A percentile compares a stretch with the other conserved stretches of the same genome.
phyloP scores from a whole-genome alignment of 2,329 filamentous ascomycete genomes.

The Nothophoma quercina region DNA sequence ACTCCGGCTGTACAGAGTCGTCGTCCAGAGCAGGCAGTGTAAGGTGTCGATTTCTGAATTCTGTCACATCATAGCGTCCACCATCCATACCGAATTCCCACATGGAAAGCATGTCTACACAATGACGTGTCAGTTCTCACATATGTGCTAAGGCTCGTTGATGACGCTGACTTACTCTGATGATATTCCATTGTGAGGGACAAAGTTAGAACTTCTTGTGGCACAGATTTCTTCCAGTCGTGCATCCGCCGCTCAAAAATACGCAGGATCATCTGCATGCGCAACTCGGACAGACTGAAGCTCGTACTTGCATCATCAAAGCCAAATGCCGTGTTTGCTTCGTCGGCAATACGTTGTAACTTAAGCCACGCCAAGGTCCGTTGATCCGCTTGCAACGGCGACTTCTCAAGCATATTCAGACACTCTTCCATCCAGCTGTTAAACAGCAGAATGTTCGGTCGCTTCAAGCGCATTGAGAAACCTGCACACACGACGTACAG shows the following conservation, averaged over 20 bases:
- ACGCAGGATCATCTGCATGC: conserved; percentile 45
- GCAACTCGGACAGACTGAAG: conserved; percentile 46
- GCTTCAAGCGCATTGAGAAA: conserved; percentile 43
- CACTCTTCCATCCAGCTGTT: conserved; percentile 51
- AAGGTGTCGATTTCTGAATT: conserved; percentile 44
- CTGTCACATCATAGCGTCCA: conserved; percentile 45
- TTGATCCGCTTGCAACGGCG: conserved; percentile 40
- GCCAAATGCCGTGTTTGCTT: conserved; percentile 47
- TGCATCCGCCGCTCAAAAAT: conserved; percentile 48
- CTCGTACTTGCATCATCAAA: conserved; percentile 50
- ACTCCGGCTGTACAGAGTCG: conserved; percentile 43
- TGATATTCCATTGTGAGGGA: conserved; percentile 41
- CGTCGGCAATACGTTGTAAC: conserved; percentile 47
- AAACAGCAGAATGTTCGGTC: conserved; percentile 44
- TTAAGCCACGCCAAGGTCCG: conserved; percentile 41
- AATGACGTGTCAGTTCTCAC: background rate
- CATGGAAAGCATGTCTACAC: conserved; percentile 40
- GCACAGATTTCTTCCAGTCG: conserved; percentile 44
- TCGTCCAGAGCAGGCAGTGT: conserved; percentile 46
- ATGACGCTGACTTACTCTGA: conserved; percentile 20
- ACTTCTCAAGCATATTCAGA: conserved; percentile 40
- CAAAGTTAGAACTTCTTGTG: conserved; percentile 41
- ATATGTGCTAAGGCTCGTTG: background rate
- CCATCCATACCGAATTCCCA: conserved; percentile 51
- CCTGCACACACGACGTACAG: conserved; percentile 45